Evolutionary conservation across 768 basidiomycete genomes (phyloP).

Genomic region (Serendipita sp.): DNA sequence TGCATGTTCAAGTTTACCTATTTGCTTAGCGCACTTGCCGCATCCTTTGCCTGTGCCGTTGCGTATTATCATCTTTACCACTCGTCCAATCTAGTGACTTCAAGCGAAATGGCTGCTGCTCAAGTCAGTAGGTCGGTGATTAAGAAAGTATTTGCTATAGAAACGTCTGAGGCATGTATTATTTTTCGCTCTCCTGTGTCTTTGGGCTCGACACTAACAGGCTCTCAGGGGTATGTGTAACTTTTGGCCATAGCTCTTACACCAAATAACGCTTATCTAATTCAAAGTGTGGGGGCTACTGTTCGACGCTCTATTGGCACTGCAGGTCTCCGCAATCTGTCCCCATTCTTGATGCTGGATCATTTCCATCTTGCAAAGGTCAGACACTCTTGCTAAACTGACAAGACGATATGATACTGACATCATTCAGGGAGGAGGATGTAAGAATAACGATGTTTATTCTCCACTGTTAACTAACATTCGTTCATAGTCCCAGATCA

Average conservation of each 20-base stretch:
- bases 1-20: not conserved
- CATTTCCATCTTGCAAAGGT: not conserved
- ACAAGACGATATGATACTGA: not conserved
- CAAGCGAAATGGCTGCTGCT: not conserved
- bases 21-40: not conserved
- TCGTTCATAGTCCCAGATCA: conserved; percentile 52
- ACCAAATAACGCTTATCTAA: no score
- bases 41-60: not conserved
- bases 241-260: no score
- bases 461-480: conserved; percentile 17
- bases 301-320: conserved; percentile 82
- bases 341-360: conserved; percentile 69
- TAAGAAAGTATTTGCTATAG: conserved; percentile 63
- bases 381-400: not conserved
- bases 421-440: not conserved
- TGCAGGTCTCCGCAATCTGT: conserved; percentile 54
- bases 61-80: not conserved
- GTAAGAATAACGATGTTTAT: not conserved
- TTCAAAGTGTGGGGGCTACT: conserved; percentile 46
- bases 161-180: conserved; percentile 44
- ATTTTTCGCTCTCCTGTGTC: not conserved
- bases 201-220: conserved; percentile 22
- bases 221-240: not conserved
- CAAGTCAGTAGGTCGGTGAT: conserved; percentile 35
- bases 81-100: not conserved